phyloP scores from a whole-genome alignment of 305 asterid genomes.

The Ilex paraguariensis region DNA sequence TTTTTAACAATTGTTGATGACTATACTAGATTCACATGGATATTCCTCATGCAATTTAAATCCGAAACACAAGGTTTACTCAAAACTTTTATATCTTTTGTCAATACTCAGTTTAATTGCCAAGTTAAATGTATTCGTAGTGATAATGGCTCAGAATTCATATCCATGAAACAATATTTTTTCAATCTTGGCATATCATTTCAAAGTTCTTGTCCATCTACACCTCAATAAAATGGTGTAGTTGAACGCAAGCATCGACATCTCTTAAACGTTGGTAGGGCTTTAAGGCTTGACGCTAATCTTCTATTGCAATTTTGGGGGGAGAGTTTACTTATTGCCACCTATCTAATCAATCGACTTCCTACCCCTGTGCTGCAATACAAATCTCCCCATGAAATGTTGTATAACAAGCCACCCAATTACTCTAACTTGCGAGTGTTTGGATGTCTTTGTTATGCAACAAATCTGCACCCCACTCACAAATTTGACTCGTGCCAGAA shows the following conservation, averaged over 20 bases:
- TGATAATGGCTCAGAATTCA: neutral
- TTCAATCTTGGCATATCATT: neutral
- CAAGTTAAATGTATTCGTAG: neutral
- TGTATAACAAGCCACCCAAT: neutral
- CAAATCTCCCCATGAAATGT: neutral
- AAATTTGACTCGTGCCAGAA: neutral
- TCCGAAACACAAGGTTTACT: neutral
- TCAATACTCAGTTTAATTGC: neutral
- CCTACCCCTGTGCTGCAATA: neutral
- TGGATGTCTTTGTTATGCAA: neutral
- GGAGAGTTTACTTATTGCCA: neutral
- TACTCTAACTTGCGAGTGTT: neutral
- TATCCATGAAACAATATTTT: neutral
- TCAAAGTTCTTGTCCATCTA: neutral
- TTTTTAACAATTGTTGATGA: neutral
- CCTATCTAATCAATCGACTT: neutral
- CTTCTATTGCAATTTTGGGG: neutral
- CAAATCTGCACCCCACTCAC: neutral
- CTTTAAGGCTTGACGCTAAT: no score
- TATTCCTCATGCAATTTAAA: neutral
- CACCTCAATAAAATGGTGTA: neutral
- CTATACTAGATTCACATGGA: neutral
- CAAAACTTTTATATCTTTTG: neutral
- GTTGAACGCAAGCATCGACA: neutral
- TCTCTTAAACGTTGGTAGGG: neutral